Conservation (phyloP, 106 monocot species). For the Posidonia australis region DNA sequence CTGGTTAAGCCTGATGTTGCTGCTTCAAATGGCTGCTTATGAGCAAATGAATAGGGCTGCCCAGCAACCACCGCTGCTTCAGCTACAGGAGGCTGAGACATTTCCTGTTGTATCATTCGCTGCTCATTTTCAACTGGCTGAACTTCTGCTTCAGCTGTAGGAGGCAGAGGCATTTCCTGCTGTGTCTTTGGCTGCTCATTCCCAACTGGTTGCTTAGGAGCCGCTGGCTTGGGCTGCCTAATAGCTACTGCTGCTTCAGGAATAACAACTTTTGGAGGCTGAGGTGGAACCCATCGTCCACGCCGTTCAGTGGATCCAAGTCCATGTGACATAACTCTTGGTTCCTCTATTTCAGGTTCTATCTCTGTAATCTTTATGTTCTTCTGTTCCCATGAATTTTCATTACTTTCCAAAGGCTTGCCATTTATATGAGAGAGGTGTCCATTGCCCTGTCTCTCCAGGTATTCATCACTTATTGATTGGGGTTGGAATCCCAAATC, state of each 20-base stretch:
- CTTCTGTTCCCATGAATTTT: constrained; percentile 46
- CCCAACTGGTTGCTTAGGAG: constrained; percentile 13
- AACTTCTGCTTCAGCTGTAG: neutral
- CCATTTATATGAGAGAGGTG: constrained; percentile 10
- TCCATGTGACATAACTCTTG: constrained; percentile 15
- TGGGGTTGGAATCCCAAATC: constrained; percentile 12
- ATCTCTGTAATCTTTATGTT: constrained; percentile 47
- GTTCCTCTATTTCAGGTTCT: constrained; percentile 38
- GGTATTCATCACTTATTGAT: constrained; percentile 10
- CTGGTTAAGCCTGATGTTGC: too few relatives aligned
- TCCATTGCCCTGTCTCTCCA: constrained; percentile 15
- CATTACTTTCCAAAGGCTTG: constrained; percentile 21
- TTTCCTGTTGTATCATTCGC: neutral
- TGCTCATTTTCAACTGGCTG: neutral
- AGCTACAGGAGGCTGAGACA: neutral
- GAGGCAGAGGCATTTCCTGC: neutral
- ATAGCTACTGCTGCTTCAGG: constrained; percentile 81
- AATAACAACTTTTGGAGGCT: constrained; percentile 68
- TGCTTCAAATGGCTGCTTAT: too few relatives aligned
- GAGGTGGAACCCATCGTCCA: constrained; percentile 77
- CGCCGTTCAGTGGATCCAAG: constrained; percentile 7
- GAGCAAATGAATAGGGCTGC: too few relatives aligned
- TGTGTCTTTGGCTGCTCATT: constrained; percentile 14
- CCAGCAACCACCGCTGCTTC: too few relatives aligned
- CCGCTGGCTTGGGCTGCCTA: constrained; percentile 44